Evolutionary conservation across 306 rosid species (phyloP).

Genomic region (Abrus precatorius): DNA sequence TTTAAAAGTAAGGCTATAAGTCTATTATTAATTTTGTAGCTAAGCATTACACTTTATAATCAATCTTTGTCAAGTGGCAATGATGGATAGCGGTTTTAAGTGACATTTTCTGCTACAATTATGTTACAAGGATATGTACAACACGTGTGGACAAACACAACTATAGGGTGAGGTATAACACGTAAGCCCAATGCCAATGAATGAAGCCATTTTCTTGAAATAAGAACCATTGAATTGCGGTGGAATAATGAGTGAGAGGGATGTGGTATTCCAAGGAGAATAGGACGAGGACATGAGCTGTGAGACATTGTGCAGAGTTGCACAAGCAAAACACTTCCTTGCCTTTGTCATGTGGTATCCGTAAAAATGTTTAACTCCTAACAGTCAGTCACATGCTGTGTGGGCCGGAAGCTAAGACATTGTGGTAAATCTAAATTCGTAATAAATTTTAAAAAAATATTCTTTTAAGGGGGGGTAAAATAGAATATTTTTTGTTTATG

Average conservation of each 20-base stretch:
- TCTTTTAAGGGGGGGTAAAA: background rate
- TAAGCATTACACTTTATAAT: constrained; percentile 5
- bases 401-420: constrained; percentile 22
- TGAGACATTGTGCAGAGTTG: constrained; percentile 40
- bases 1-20: background rate
- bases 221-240: constrained; percentile 40
- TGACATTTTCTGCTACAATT: constrained; percentile 25
- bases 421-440: too few relatives aligned
- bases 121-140: constrained; percentile 16
- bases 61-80: constrained; percentile 44
- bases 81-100: constrained; percentile 13
- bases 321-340: constrained; percentile 19
- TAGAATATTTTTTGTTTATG: background rate
- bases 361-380: constrained; percentile 33
- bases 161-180: constrained; percentile 26
- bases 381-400: constrained; percentile 40
- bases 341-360: constrained; percentile 40
- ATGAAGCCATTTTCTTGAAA: constrained; percentile 42
- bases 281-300: constrained; percentile 55
- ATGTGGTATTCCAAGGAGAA: constrained; percentile 26
- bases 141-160: constrained; percentile 31
- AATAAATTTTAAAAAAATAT: too few relatives aligned
- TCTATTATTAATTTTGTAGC: background rate
- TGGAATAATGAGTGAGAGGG: constrained; percentile 32
- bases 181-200: constrained; percentile 31